Percentiles rank a stretch among this genome's conserved stretches.
Conservation (phyloP, 1,139 yeast species). For the Zygosaccharomyces sapae region DNA sequence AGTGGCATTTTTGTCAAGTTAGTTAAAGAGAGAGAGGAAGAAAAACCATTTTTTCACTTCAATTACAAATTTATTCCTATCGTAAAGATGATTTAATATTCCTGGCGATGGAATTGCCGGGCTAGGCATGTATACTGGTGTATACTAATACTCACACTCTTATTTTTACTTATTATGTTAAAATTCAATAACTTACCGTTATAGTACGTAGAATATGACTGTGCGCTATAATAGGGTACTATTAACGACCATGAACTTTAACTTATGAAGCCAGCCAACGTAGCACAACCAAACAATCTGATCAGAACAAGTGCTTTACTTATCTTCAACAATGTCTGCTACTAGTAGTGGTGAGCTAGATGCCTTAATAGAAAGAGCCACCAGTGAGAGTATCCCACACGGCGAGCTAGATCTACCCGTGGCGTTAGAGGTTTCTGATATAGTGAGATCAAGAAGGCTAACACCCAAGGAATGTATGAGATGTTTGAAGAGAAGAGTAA, state of each 20-base stretch:
- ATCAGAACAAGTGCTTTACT: neutral
- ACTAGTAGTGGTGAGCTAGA: conserved; percentile 51
- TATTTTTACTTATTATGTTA: neutral
- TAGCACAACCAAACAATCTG: no score
- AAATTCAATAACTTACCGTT: neutral
- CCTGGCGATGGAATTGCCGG: conserved; percentile 6
- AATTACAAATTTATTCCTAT: neutral
- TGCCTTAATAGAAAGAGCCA: conserved; percentile 66
- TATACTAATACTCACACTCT: conserved; percentile 1
- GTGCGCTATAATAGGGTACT: neutral
- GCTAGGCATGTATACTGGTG: conserved; percentile 7
- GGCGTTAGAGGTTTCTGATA: conserved; percentile 84
- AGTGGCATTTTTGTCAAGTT: conserved; percentile 25
- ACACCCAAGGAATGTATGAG: conserved; percentile 83
- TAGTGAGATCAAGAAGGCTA: conserved; percentile 79
- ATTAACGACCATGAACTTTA: neutral
- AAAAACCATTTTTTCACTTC: no score
- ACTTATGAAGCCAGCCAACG: neutral
- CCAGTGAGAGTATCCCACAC: conserved; percentile 84
- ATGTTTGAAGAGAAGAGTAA: conserved; percentile 67
- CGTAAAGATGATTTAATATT: neutral
- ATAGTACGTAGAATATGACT: conserved; percentile 6
- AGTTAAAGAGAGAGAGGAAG: neutral
- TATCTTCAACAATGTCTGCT: conserved; percentile 10
- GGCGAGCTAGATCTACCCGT: conserved; percentile 75